Evolutionary conservation across 1,284 basidiomycete species (phyloP), one percentile per base, ranked within the genome.

Genomic region (Tilletia horrida): DNA sequence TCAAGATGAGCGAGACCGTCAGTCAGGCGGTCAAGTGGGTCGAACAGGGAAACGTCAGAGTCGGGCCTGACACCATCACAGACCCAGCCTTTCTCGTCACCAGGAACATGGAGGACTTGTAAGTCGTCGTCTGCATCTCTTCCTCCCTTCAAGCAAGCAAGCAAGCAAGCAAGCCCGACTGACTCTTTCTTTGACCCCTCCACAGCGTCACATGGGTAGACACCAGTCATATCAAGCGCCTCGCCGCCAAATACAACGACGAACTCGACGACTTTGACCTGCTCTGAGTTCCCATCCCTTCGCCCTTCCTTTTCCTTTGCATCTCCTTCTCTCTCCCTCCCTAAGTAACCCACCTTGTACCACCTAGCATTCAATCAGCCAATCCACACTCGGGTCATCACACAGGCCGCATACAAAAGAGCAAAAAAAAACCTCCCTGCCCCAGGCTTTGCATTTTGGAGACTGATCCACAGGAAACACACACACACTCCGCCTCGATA

Each of bases 41-140:
- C 72, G 96, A 99, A 83, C 95, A 98, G 83, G 96, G 96, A 0
- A 95, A 99, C 83, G 89, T 99, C 72, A 89, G 96, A 42, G 93
- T 98, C 14, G 96, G 96, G 6, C 93, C 96, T 29, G 92, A 97
- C 77, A 91, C 92, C 0, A 89, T 98, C 77, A 95, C 91, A 0
- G 96, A 99, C 82, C 96, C 96, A 1, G 96, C 95, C 0, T 97
- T 91, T 84, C 86, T 98, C 67, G 93, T 99, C 71, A 96, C 94
- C 27, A 73, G 81, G 59, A 92, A 93, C 76, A 94, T 96, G 92
- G 94, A 98, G 82, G 96, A 99, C 85, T 98, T 97, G 70, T 71
- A 40, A 66, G 70, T 69, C 9, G 13, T 14, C 23, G 13, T 61
- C 52, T 1, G 7, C 31, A 7, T 27, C 8, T 31, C n/a, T 63